These are phyloP conservation scores for Pilasporangium apinafurcum DNA, from an alignment of 352 stramenopile species.

Conservation along the genomic window DNA sequence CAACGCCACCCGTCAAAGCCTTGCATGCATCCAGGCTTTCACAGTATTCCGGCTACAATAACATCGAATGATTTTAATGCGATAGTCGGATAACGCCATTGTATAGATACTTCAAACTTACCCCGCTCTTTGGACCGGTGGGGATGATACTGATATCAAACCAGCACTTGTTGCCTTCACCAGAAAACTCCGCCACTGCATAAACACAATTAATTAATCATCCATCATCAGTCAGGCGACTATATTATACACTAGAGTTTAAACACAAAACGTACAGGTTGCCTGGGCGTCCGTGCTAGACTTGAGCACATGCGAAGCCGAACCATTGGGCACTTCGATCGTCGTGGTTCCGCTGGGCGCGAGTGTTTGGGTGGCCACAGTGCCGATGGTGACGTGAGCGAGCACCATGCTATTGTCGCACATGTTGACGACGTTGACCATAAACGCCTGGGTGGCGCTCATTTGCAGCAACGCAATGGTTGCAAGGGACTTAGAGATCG, in stretches of 20 bases:
- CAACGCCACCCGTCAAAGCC: constrained; percentile 43
- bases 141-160: constrained; percentile 78
- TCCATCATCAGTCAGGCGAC: no score
- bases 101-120: constrained; percentile 25
- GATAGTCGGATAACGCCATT: neutral
- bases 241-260: no score
- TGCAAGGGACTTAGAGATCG: constrained; percentile 16
- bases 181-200: constrained; percentile 63
- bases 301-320: constrained; percentile 46
- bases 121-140: constrained; percentile 46
- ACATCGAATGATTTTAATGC: neutral
- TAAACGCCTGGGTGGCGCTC: constrained; percentile 18
- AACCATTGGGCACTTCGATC: constrained; percentile 15
- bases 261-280: constrained; percentile 48
- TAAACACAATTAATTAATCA: no score
- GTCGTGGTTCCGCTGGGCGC: constrained; percentile 21
- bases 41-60: constrained; percentile 55
- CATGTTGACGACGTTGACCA: constrained; percentile 54
- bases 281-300: constrained; percentile 37
- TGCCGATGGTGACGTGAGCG: constrained; percentile 21
- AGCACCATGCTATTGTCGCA: constrained; percentile 41
- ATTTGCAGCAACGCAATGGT: constrained; percentile 21
- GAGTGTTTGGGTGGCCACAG: constrained; percentile 18
- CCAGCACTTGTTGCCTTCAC: constrained; percentile 40
- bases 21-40: constrained; percentile 43